A percentile compares a stretch with the other conserved stretches of the same genome.
phyloP scores from a whole-genome alignment of 2,329 filamentous ascomycete genomes.

The Fusarium sacchari region DNA sequence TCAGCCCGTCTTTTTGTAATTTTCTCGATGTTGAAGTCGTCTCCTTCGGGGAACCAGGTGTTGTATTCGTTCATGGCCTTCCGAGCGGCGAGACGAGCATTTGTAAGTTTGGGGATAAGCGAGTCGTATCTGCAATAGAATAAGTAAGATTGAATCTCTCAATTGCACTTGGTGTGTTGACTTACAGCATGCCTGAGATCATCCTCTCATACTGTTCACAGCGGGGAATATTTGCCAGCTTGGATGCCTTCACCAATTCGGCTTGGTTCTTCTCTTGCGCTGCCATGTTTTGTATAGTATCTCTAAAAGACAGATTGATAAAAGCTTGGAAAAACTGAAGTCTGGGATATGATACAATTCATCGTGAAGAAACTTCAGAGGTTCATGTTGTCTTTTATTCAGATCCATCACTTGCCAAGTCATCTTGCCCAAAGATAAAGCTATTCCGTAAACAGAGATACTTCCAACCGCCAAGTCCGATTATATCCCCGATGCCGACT shows the following conservation, averaged over 20 bases:
- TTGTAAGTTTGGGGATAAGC: conserved; percentile 54
- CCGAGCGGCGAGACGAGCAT: conserved; percentile 59
- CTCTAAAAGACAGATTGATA: accelerated
- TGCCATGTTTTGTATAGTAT: background rate
- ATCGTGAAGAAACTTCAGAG: background rate
- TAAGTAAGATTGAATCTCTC: accelerated
- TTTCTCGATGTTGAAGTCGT: background rate
- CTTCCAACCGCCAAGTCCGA: conserved; percentile 9
- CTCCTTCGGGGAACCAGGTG: conserved; percentile 56
- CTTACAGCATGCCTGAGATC: conserved; percentile 70
- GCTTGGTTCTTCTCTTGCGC: conserved; percentile 8
- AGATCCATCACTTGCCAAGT: background rate
- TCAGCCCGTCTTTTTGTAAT: conserved; percentile 39
- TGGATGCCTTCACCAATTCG: conserved; percentile 29
- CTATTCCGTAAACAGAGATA: conserved; percentile 22
- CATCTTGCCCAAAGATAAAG: background rate
- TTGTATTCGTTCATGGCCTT: conserved; percentile 64
- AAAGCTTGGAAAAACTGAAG: accelerated
- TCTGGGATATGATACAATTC: accelerated
- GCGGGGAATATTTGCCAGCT: conserved; percentile 62
- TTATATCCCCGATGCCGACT: conserved; percentile 1
- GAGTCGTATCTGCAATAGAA: conserved; percentile 55
- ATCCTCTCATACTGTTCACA: conserved; percentile 72
- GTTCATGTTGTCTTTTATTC: background rate
- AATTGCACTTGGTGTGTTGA: accelerated